Evolutionary conservation across 352 stramenopile genomes (phyloP), one percentile per base, ranked within the genome.

Genomic region (Saprolegnia parasitica): DNA sequence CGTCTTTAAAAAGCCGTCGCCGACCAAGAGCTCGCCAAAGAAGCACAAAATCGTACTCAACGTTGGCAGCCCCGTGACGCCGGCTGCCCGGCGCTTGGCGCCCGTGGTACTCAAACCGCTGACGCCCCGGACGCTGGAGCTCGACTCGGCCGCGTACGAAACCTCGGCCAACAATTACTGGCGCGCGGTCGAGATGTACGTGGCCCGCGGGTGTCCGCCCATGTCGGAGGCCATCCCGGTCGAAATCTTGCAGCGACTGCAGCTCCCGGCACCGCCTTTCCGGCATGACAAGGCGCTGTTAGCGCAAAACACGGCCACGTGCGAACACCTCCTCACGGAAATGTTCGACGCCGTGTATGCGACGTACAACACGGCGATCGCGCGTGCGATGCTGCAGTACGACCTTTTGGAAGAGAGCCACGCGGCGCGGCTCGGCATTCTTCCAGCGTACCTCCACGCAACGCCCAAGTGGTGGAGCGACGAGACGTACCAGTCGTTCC

Each of bases 401-500:
- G 86, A 94, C 63, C 72, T 98, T 4, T 72, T 93, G 11, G 88
- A 97, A 66, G 79, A 83, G 0, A 81, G 76, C 13, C 73, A 74
- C 54, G 89, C 83, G 37, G 68, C 83, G 67, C 77, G 79, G 29
- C 81, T 97, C 70, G 87, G 88, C 55, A 96, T 98, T 62, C 89
- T 96, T 46, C 78, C 77, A 15, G 77, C 80, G 24, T 93, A 93
- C 62, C 68, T 97, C 49, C 73, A 79, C 32, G 88, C 88, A 0
- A 78, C 89, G 70, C 81, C 95, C 26, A 88, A 90, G 61, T 96
- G 87, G 88, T 97, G 90, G 90, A 73, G 85, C 13, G 81, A 94
- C 55, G 82, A 88, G 32, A 71, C 63, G 26, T 92, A 96, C 70
- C 76, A 78, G 39, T 87, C 85, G 15, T 73, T 79, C 37, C 76